Base-by-base conservation (phyloP, 805 yeast genomes). In the Suhomyces faveliae region DNA sequence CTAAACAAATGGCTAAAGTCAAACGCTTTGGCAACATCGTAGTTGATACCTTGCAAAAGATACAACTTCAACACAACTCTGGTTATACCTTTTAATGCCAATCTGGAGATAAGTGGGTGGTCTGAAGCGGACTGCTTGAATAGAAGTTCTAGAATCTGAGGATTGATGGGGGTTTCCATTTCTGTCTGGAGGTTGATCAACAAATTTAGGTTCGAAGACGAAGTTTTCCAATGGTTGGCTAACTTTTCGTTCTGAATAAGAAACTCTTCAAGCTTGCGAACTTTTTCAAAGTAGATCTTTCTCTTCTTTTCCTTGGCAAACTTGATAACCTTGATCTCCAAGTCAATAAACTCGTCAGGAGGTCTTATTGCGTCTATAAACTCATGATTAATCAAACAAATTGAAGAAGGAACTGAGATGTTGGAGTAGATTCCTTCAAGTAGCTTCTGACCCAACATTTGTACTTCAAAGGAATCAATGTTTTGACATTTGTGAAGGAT, bases 61-160 rank as follows among this genome's bases (percentile, higher is more conserved):
- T 73, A 64, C 5, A 80, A 53, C 46, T 79, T 78, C 48, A 71
- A 70, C 20, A 81, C 59, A 27, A 61, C 17, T 46, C 78, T 73
- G 2, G 84, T 71, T 24, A 86, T 60, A 15, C 89, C 85, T 44
- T 78, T 80, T 49, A 84, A 65, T 15, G 87, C 83, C 30, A 80
- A 62, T 47, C 82, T 75, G 1, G 87, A 72, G 40, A 88, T 66
- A 1, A 76, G 66, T 0, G 96, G 96, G 62, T 89, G 95, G 19
- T 80, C 80, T n/a, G 78, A 74, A 11, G 73, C 65, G 0, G 86
- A 76, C 27, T 73, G 71, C 2, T 69, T 65, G 7, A 78, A 71
- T 25, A 87, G 65, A 2, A 77, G 56, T 27, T 62, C 62, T 9
- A 83, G 54, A 0, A 77, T 70, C 1, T 68, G 69, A 3, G 63